A percentile compares a stretch with the other conserved stretches of the same genome.
phyloP scores from a whole-genome alignment of 495 filamentous ascomycete species.

The Friedmanniomyces endolithicus region DNA sequence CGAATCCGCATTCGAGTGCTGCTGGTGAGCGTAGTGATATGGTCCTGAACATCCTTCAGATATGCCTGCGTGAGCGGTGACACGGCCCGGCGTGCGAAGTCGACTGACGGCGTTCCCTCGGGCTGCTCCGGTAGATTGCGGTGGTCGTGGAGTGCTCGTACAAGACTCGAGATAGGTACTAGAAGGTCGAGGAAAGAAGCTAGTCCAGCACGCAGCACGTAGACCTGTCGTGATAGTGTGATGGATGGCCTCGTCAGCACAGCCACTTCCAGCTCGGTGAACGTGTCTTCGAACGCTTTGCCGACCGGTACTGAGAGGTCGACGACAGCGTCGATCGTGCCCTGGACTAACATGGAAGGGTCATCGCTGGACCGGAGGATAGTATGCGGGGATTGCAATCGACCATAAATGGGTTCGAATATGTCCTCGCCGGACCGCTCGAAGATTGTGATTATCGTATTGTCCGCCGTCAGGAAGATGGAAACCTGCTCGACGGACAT shows the following conservation, averaged over 20 bases:
- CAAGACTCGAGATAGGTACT: slow-evolving; percentile 63
- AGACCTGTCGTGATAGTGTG: slow-evolving; percentile 61
- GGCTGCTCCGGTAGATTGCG: slow-evolving; percentile 29
- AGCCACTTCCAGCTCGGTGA: slow-evolving; percentile 73
- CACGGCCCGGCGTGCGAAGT: slow-evolving; percentile 34
- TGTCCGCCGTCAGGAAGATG: slow-evolving; percentile 40
- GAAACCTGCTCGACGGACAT: slow-evolving; percentile 87
- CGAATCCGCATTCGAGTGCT: slow-evolving; percentile 62
- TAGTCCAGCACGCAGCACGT: slow-evolving; percentile 75
- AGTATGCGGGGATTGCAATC: slow-evolving; percentile 63
- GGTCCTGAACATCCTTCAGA: slow-evolving; percentile 61
- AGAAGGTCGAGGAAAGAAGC: slow-evolving; percentile 62
- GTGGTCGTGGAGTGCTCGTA: slow-evolving; percentile 75
- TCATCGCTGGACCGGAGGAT: slow-evolving; percentile 72
- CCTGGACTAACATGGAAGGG: slow-evolving; percentile 77
- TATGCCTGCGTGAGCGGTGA: slow-evolving; percentile 56
- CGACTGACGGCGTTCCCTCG: slow-evolving; percentile 29
- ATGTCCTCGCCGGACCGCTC: slow-evolving; percentile 76
- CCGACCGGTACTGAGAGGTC: slow-evolving; percentile 49
- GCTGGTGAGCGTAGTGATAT: slow-evolving; percentile 67
- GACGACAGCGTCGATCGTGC: slow-evolving; percentile 51
- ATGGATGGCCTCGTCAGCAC: slow-evolving; percentile 70
- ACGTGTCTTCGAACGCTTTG: slow-evolving; percentile 55
- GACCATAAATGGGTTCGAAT: slow-evolving; percentile 62
- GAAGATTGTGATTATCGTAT: slow-evolving; percentile 63